Conservation (phyloP, 2,329 filamentous ascomycete genomes). For the Gaeumannomyces sp. region DNA sequence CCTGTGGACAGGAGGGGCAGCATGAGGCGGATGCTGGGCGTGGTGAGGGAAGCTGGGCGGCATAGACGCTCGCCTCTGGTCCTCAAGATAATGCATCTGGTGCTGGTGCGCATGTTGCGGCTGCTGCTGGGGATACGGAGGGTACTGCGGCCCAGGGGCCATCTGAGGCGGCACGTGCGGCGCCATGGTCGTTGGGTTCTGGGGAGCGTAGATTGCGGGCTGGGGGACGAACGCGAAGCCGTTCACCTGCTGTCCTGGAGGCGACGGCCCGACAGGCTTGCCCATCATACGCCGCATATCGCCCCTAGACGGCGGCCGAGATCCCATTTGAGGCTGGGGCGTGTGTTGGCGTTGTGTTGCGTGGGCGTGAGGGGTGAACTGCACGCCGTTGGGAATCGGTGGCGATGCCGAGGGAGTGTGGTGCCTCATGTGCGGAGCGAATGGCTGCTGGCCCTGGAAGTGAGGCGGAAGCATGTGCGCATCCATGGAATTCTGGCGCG, state of each 20-base stretch:
- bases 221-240: slow-evolving; percentile 82
- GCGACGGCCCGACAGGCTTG: slow-evolving; percentile 48
- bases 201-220: slow-evolving; percentile 76
- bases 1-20: slow-evolving; percentile 37
- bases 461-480: slow-evolving; percentile 63
- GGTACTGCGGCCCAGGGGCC: slow-evolving; percentile 30
- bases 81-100: slow-evolving; percentile 66
- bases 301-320: slow-evolving; percentile 74
- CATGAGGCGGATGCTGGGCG: slow-evolving; percentile 40
- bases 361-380: slow-evolving; percentile 52
- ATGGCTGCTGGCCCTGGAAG: slow-evolving; percentile 62
- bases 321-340: slow-evolving; percentile 70
- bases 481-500: slow-evolving; percentile 50
- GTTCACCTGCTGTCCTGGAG: slow-evolving; percentile 37
- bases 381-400: slow-evolving; percentile 72
- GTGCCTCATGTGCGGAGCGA: slow-evolving; percentile 69
- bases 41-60: slow-evolving; percentile 61
- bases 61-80: slow-evolving; percentile 67
- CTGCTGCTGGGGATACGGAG: slow-evolving; percentile 25
- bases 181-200: slow-evolving; percentile 36
- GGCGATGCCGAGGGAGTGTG: slow-evolving; percentile 82
- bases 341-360: slow-evolving; percentile 63
- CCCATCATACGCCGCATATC: slow-evolving; percentile 68
- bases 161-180: slow-evolving; percentile 31
- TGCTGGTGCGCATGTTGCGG: slow-evolving; percentile 25